These are phyloP conservation scores for Exophiala viscosa DNA, from an alignment of 2,329 filamentous ascomycete species.

Conservation along the genomic window DNA sequence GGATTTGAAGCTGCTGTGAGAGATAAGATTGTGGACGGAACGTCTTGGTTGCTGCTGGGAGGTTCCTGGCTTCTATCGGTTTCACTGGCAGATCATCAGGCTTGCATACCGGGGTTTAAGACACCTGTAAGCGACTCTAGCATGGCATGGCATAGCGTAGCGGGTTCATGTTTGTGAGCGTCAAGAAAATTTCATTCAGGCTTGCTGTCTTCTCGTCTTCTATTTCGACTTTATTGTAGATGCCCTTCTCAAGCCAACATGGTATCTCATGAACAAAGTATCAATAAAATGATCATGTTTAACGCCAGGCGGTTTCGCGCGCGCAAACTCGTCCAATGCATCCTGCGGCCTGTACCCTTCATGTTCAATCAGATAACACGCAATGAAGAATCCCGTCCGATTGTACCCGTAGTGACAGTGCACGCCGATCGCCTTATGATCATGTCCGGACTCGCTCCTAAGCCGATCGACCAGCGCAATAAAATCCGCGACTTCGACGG, in stretches of 20 bases:
- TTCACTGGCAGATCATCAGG: too few species aligned
- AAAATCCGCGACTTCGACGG: slow-evolving; percentile 59
- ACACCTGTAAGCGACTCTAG: too few species aligned
- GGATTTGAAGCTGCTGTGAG: slow-evolving; percentile 24
- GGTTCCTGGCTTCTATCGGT: background rate
- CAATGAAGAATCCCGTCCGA: slow-evolving; percentile 84
- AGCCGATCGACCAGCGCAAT: slow-evolving; percentile 59
- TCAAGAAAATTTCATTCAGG: background rate
- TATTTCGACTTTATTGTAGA: slow-evolving; percentile 10
- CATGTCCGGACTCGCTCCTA: slow-evolving; percentile 46
- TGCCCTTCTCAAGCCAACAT: slow-evolving; percentile 44
- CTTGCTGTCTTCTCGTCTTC: background rate
- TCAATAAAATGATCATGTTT: slow-evolving; percentile 87
- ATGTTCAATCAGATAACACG: slow-evolving; percentile 83
- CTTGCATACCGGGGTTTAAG: too few species aligned
- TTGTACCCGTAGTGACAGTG: slow-evolving; percentile 98
- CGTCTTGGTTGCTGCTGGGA: background rate
- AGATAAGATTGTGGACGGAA: background rate
- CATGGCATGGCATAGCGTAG: too few species aligned
- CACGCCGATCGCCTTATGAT: slow-evolving; percentile 63
- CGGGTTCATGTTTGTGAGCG: too few species aligned
- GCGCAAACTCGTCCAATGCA: slow-evolving; percentile 74
- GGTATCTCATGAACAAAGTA: slow-evolving; percentile 75
- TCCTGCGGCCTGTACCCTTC: slow-evolving; percentile 67
- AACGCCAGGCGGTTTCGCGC: slow-evolving; percentile 73